Evolutionary conservation across 768 basidiomycete species (phyloP).

Genomic region (Pisolithus microcarpus): DNA sequence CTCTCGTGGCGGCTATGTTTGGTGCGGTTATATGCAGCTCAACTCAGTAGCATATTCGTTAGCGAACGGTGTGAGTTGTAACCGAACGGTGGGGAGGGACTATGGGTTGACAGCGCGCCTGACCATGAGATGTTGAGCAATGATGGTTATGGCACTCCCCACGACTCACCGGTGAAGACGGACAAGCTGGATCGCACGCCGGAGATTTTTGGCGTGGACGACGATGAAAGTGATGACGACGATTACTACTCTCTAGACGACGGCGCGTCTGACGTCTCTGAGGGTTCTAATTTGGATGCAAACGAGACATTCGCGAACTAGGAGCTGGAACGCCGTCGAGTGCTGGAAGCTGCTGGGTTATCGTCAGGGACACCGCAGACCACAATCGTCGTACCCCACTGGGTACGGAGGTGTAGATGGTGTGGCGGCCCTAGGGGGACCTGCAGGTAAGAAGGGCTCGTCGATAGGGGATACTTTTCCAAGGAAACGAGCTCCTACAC

Average conservation of each 20-base stretch:
- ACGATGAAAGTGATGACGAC: constrained; percentile 24
- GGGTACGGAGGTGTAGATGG: background rate
- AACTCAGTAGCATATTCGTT: constrained; percentile 1
- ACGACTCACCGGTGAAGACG: constrained; percentile 13
- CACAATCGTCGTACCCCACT: background rate
- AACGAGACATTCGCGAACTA: constrained; percentile 45
- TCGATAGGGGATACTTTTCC: constrained; percentile 4
- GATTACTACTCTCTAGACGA: constrained; percentile 26
- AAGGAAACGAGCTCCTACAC: constrained; percentile 14
- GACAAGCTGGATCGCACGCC: background rate
- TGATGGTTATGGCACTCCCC: constrained; percentile 21
- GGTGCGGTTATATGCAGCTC: constrained; percentile 2
- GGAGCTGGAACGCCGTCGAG: constrained; percentile 65
- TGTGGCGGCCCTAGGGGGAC: background rate
- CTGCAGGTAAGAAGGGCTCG: background rate
- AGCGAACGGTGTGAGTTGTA: background rate
- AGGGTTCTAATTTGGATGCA: constrained; percentile 16
- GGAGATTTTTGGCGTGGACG: constrained; percentile 6
- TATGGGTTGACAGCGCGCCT: background rate
- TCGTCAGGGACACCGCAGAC: constrained; percentile 38
- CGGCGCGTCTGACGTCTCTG: constrained; percentile 16
- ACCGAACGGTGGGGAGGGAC: background rate
- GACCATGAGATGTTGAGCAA: constrained; percentile 3
- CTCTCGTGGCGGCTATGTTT: constrained; percentile 3
- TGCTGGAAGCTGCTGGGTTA: constrained; percentile 87